These are phyloP conservation scores for Didymella arachidicola DNA, from an alignment of 2,329 filamentous ascomycete species.

Conservation along the genomic window DNA sequence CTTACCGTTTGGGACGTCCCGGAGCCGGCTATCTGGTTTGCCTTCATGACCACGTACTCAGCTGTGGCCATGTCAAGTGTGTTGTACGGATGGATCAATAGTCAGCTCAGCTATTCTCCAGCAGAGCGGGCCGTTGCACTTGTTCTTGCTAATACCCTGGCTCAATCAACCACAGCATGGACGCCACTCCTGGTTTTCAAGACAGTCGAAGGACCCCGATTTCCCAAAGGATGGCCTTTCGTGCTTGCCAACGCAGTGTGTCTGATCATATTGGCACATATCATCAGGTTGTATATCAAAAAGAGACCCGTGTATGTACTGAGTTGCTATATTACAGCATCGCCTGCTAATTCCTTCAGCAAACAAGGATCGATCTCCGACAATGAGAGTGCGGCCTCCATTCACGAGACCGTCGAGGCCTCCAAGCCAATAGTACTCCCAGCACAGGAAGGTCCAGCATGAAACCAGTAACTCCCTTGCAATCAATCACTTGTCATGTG, in stretches of 20 bases:
- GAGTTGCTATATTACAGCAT: not conserved
- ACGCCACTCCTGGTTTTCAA: constrained; percentile 62
- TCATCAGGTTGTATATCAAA: not conserved
- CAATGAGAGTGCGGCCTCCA: not conserved
- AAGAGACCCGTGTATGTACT: not conserved
- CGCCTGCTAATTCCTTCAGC: not conserved
- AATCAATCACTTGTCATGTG: not conserved
- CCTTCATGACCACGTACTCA: constrained; percentile 60
- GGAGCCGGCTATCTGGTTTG: constrained; percentile 59
- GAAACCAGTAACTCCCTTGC: not conserved
- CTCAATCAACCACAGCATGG: constrained; percentile 65
- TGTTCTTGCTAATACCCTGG: constrained; percentile 61
- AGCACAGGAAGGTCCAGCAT: not conserved
- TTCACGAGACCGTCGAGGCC: not conserved
- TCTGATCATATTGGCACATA: not conserved
- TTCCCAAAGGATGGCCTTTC: not conserved
- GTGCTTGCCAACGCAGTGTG: not conserved
- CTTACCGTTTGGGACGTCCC: not conserved
- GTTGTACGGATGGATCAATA: constrained; percentile 65
- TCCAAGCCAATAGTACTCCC: not conserved
- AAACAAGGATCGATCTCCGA: not conserved
- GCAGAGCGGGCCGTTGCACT: constrained; percentile 60
- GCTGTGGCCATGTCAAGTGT: constrained; percentile 63
- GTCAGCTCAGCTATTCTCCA: constrained; percentile 55
- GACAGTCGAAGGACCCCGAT: constrained; percentile 32